Percentiles rank a stretch among this genome's conserved stretches.
Conservation (phyloP, 352 stramenopile genomes). For the Phytophthora brassicae region DNA sequence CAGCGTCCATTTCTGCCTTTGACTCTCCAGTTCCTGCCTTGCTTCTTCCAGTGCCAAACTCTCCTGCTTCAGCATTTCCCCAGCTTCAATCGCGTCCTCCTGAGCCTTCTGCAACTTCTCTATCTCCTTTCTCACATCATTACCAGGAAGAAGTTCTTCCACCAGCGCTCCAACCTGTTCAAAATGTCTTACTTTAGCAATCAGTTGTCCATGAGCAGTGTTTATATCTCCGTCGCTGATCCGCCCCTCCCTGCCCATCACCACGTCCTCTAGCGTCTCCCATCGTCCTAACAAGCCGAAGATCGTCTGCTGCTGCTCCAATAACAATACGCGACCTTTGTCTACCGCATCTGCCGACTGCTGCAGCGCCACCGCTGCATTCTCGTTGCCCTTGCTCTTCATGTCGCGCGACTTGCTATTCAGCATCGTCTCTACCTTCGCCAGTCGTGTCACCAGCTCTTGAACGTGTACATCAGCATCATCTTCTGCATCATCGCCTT, state of each 20-base stretch:
- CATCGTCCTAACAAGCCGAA: conserved; percentile 40
- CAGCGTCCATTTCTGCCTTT: conserved; percentile 25
- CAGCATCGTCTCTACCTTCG: conserved; percentile 56
- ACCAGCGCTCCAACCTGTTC: conserved; percentile 27
- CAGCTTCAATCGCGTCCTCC: conserved; percentile 29
- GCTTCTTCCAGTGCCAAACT: conserved; percentile 38
- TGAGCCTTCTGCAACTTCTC: conserved; percentile 23
- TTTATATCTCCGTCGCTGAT: conserved; percentile 7
- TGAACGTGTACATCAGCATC: conserved; percentile 29
- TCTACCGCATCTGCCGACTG: conserved; percentile 53
- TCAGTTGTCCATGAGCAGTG: conserved; percentile 3
- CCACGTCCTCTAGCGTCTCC: conserved; percentile 20
- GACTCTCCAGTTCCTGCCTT: conserved; percentile 33
- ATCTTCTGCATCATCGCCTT: conserved; percentile 26
- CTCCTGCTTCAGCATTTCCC: conserved; percentile 39
- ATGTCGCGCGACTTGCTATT: conserved; percentile 81
- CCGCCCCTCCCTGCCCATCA: not conserved
- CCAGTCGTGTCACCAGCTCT: conserved; percentile 41
- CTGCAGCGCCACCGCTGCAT: conserved; percentile 49
- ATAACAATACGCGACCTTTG: conserved; percentile 32
- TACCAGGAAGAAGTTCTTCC: conserved; percentile 12
- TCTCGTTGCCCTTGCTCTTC: conserved; percentile 64
- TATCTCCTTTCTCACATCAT: conserved; percentile 16
- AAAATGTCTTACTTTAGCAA: conserved; percentile 20
- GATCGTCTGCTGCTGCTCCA: conserved; percentile 56